A percentile compares a stretch with the other conserved stretches of the same genome.
phyloP scores from a whole-genome alignment of 75 land plant genomes.

The Gnetum montanum region DNA sequence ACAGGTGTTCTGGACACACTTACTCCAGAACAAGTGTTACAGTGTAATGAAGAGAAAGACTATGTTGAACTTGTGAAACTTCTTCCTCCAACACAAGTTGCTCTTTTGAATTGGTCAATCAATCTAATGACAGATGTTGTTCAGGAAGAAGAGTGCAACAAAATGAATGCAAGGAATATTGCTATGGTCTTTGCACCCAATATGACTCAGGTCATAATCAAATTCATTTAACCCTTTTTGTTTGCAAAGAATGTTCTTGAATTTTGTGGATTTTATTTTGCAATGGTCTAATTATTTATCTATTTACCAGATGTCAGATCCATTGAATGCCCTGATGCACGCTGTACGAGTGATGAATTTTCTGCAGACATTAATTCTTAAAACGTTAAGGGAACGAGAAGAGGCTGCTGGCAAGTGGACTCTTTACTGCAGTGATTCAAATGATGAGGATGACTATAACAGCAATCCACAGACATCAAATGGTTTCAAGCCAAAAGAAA shows the following conservation, averaged over 20 bases:
- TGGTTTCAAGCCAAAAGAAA: conserved; percentile 18
- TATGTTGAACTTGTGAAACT: conserved; percentile 61
- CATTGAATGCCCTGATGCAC: conserved; percentile 96
- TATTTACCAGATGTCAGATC: conserved; percentile 91
- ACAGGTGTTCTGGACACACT: conserved; percentile 76
- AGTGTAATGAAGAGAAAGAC: conserved; percentile 84
- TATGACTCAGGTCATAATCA: conserved; percentile 75
- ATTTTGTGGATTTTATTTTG: not conserved
- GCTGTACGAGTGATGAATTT: conserved; percentile 99
- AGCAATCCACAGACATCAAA: conserved; percentile 25
- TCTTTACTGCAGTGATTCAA: conserved; percentile 14
- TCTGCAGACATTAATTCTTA: conserved; percentile 75
- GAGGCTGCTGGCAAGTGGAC: conserved; percentile 29
- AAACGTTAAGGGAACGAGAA: conserved; percentile 66
- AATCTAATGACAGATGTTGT: conserved; percentile 97
- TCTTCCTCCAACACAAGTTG: conserved; percentile 72
- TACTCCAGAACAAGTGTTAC: conserved; percentile 81
- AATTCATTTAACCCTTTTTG: not conserved
- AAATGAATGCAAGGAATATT: conserved; percentile 96
- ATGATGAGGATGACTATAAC: conserved; percentile 32
- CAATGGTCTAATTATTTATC: conserved; percentile 1
- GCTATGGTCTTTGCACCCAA: conserved; percentile 99
- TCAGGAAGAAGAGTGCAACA: conserved; percentile 80
- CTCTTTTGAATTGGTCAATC: conserved; percentile 85
- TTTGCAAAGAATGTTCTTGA: not conserved